Evolutionary conservation across 257 asterid species (phyloP).

Genomic region (Nicotiana benthamiana): DNA sequence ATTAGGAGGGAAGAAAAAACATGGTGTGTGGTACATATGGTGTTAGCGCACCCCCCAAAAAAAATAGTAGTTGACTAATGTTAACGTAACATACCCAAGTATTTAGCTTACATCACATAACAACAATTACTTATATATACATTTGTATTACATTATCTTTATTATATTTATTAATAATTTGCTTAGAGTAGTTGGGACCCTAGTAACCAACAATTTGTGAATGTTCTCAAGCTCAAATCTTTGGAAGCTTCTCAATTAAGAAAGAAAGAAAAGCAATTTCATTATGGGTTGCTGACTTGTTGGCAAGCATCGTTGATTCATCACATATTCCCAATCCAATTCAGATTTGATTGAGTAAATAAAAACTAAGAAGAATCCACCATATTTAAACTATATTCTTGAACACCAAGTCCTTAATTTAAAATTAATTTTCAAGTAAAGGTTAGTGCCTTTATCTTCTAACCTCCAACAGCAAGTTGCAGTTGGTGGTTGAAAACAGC

Average conservation of each 20-base stretch:
- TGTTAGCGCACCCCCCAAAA: background rate
- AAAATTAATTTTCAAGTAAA: no score
- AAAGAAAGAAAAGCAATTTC: background rate
- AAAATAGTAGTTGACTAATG: background rate
- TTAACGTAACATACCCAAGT: background rate
- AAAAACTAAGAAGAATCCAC: no score
- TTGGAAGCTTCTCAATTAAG: background rate
- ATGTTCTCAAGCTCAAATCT: background rate
- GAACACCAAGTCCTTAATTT: background rate
- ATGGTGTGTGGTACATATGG: background rate
- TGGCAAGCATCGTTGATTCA: slow-evolving; percentile 15
- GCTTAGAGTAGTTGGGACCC: background rate
- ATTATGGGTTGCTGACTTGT: background rate
- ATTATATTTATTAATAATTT: background rate
- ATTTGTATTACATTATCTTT: no score
- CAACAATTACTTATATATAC: background rate
- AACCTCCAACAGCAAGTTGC: no score
- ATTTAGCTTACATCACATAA: background rate
- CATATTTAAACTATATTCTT: no score
- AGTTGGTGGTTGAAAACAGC: no score
- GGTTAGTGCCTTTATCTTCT: no score
- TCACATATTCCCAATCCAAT: slow-evolving; percentile 15
- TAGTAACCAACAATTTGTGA: background rate
- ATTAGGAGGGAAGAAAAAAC: no score
- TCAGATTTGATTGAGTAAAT: background rate